phyloP scores from a whole-genome alignment of 108 stramenopile genomes.

The Fistulifera pelliculosa region DNA sequence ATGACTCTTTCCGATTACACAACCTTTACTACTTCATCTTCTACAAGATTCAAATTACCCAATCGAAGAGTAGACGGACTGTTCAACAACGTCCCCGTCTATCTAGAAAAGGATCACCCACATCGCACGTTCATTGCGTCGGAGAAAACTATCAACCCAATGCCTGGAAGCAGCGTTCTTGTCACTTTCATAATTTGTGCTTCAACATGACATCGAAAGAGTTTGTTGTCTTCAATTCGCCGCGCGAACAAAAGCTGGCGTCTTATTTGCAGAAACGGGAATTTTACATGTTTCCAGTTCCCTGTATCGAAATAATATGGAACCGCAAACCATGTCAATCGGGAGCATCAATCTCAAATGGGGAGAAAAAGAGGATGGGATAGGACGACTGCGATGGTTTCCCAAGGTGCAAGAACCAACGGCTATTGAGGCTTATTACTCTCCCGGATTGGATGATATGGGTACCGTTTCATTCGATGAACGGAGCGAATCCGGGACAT shows the following conservation, averaged over 20 bases:
- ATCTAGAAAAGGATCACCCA: constrained; percentile 4
- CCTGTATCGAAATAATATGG: constrained; percentile 4
- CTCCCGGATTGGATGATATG: constrained; percentile 27
- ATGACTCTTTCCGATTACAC: no score
- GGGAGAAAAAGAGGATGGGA: constrained; percentile 18
- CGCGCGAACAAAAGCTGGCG: constrained; percentile 12
- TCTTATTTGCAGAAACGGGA: not conserved
- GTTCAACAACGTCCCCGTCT: constrained; percentile 8
- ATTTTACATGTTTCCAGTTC: constrained; percentile 2
- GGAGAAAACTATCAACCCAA: constrained; percentile 39
- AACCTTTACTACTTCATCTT: not conserved
- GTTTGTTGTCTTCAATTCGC: constrained; percentile 40
- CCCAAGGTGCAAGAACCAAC: constrained; percentile 11
- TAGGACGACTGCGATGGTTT: constrained; percentile 28
- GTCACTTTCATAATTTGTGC: constrained; percentile 31
- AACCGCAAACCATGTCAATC: constrained; percentile 19
- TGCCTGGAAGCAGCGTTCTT: constrained; percentile 34
- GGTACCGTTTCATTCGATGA: constrained; percentile 38
- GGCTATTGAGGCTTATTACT: constrained; percentile 21
- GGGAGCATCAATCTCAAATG: constrained; percentile 48
- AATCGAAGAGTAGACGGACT: constrained; percentile 2
- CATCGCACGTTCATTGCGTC: constrained; percentile 40
- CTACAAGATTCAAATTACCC: not conserved
- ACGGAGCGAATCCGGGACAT: constrained; percentile 43
- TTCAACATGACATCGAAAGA: constrained; percentile 32